Evolutionary conservation across 2,329 filamentous ascomycete species (phyloP), one percentile per base, ranked within the genome.

Genomic region (Thielaviopsis punctulata): DNA sequence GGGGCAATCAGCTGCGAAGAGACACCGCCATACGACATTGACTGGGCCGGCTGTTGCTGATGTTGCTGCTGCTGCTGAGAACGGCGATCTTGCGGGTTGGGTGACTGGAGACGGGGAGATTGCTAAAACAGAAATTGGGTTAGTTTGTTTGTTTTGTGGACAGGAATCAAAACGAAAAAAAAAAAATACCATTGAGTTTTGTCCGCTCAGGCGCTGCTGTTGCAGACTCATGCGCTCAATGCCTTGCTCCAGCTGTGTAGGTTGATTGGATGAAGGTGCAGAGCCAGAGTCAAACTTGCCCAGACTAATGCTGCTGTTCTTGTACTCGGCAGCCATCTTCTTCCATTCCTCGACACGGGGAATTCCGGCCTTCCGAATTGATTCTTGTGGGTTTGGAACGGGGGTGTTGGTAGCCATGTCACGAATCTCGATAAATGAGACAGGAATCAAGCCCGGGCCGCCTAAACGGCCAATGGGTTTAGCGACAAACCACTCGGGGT

Each of bases 311-410:
- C 92, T 96, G 65, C 89, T 95, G 65, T 96, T 95, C 72, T 98
- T 98, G 69, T 98, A 98, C 58, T 95, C 90, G 52, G 90, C 90
- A 0, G 92, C 89, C 87, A 95, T 95, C 69, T 93, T 94, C 72
- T 98, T 98, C 92, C 92, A 98, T 62, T 98, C 92, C 63, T 98
- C 92, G 3, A 98, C 92, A 61, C 82, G 84, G 12, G 92, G 92
- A 7, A 98, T 89, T 19, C 90, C 89, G 1, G 92, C 92, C 59
- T 82, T 81, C 60, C 80, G 79, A 52, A 98, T 86, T 1, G 92
- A 90, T 25, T 89, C 89, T 23, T 85, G 73, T 0, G 90, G 80
- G 64, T 96, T 87, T 18, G 76, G 66, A 1, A 95, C 87, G 0
- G 89, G 76, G 59, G 85, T 79, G 49, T 90, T 88, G 1, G 86